These are phyloP conservation scores for Musa beccarii DNA, from an alignment of 176 grass and related monocot species.

Conservation along the genomic window DNA sequence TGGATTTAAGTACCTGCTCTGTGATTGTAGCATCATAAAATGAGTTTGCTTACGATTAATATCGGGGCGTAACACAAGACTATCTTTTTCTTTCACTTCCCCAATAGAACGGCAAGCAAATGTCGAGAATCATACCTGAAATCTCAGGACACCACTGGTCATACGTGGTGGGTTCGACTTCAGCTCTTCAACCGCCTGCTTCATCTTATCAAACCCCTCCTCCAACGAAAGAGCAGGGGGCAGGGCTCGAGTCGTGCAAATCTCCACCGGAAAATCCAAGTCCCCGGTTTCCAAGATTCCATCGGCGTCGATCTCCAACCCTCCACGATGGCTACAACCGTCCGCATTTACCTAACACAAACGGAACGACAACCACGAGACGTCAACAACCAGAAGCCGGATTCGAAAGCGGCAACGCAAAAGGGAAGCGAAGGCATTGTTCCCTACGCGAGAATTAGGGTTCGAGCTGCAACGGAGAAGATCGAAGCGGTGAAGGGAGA, in stretches of 20 bases:
- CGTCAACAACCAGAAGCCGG: neutral
- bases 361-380: neutral
- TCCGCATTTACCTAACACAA: constrained; percentile 13
- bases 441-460: neutral
- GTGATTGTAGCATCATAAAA: neutral
- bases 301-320: constrained; percentile 30
- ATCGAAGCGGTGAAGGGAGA: neutral
- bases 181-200: constrained; percentile 21
- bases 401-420: neutral
- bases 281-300: constrained; percentile 12
- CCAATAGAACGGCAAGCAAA: neutral
- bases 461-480: constrained; percentile 1
- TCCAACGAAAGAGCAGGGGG: constrained; percentile 23
- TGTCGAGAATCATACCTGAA: constrained; percentile 11
- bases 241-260: constrained; percentile 23
- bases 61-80: too few relatives aligned
- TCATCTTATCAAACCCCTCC: constrained; percentile 34
- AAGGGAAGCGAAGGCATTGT: neutral
- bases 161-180: constrained; percentile 19
- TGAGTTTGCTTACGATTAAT: too few relatives aligned
- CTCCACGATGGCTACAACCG: constrained; percentile 3
- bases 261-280: constrained; percentile 23
- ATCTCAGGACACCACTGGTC: constrained; percentile 27
- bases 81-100: neutral
- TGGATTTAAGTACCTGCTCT: too few relatives aligned